phyloP scores from a whole-genome alignment of 2,329 filamentous ascomycete genomes.

The Fusarium praegraminearum region DNA sequence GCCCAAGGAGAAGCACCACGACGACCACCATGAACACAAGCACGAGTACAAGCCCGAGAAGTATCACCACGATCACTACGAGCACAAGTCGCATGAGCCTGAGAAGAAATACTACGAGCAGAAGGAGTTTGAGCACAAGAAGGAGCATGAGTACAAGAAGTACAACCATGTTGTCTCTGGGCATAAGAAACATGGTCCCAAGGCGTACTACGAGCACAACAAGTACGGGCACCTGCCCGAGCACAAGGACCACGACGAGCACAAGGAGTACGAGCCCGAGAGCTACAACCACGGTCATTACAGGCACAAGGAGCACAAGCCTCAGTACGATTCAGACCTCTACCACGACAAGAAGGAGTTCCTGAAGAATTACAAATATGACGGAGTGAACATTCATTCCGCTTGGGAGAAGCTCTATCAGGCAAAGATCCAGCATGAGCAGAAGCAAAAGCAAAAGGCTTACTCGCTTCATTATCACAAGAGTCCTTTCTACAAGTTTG shows the following conservation, averaged over 20 bases:
- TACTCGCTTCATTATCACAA: background rate
- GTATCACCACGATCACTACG: background rate
- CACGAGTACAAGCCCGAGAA: background rate
- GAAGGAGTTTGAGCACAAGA: background rate
- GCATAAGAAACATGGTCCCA: conserved; percentile 2
- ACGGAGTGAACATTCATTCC: background rate
- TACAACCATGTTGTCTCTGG: background rate
- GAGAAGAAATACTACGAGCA: background rate
- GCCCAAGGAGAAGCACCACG: background rate
- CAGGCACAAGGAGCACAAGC: background rate
- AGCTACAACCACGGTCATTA: background rate
- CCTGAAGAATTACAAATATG: background rate
- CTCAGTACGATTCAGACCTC: background rate
- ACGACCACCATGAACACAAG: conserved; percentile 4
- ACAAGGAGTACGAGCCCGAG: conserved; percentile 1
- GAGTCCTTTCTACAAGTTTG: background rate
- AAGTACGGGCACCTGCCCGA: background rate
- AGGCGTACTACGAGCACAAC: conserved; percentile 1
- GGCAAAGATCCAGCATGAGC: conserved; percentile 1
- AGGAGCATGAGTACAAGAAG: background rate
- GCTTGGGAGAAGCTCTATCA: conserved; percentile 13
- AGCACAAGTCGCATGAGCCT: background rate
- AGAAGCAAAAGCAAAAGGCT: background rate
- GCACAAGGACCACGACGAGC: background rate
- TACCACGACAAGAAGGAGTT: conserved; percentile 1